A percentile compares a stretch with the other conserved stretches of the same genome.
Evolutionary conservation across 306 rosid genomes (phyloP).

Genomic region (Ammopiptanthus mongolicus): DNA sequence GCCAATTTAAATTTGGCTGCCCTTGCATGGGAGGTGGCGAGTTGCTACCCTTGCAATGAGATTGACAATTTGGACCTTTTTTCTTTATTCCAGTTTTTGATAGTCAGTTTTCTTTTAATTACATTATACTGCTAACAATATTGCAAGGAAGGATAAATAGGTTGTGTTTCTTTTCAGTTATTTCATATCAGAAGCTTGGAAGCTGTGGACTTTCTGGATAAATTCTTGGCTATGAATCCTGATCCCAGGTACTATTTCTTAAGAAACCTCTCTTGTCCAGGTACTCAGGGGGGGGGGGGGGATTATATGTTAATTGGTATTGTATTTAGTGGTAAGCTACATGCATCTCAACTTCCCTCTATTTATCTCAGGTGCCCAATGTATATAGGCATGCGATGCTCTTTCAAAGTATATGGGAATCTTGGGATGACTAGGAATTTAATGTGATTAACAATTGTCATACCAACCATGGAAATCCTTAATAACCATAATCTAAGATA

Average conservation of each 20-base stretch:
- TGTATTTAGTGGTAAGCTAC: not conserved
- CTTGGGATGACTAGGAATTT: not conserved
- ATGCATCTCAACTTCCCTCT: not conserved
- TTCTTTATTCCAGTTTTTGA: not conserved
- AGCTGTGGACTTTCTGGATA: conserved; percentile 78
- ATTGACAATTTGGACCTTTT: not conserved
- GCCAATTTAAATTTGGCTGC: not conserved
- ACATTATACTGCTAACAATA: not conserved
- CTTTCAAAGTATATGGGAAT: not conserved
- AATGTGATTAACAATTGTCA: not conserved
- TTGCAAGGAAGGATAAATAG: conserved; percentile 17
- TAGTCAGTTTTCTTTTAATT: not conserved
- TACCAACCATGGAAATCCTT: not conserved
- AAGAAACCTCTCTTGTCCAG: not conserved
- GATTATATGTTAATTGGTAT: not conserved
- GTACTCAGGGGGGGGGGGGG: not conserved
- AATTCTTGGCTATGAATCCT: conserved; percentile 76
- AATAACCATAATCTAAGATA: not conserved
- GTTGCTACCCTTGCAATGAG: not conserved
- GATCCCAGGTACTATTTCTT: conserved; percentile 51
- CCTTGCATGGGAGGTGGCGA: not conserved
- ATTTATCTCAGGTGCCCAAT: not conserved
- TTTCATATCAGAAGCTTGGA: conserved; percentile 66
- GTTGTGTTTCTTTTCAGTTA: conserved; percentile 37
- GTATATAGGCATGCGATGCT: not conserved